Evolutionary conservation across 768 basidiomycete species (phyloP), one percentile per base, ranked within the genome.

Genomic region (Lactarius pseudohatsudake): DNA sequence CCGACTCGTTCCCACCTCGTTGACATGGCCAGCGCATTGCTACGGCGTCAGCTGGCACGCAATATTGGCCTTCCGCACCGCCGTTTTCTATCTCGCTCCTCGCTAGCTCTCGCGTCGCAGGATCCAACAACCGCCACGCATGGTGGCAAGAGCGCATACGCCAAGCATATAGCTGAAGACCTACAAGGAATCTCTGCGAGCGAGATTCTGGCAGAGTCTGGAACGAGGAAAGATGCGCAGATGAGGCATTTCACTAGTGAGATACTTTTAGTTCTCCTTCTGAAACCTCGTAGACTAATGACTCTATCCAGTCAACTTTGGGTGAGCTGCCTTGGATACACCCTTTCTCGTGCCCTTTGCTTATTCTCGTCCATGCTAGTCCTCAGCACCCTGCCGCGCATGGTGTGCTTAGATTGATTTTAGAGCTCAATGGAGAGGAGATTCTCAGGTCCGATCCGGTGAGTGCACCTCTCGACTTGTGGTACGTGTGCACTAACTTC

Each of bases 331-430:
- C 20, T 41, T 66, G 20, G 38, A 53, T 26, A 41, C 28, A 22
- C 43, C 41, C 15, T 59, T 45, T 32, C 20, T 16, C 22, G 36
- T 64, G 15, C 40, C 4, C n/a, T 30, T 16, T 7, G 40, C n/a
- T 45, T 34, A 64, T 61, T 36, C 18, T 15, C 67, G 62, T 20
- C 28, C 36, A 26, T 58, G 54, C n/a, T 71, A 91, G 93, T 69
- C 96, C 96, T 62, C 96, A 99, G 76, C 96, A 99, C 81, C 96
- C 96, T 63, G 97, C 97, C 62, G 97, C 97, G 18, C 97, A 99
- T 77, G 97, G 97, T 75, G 97, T 99, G 77, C 84, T 99, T 47
- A 91, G 97, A 65, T 85, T 99, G 82, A 99, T 99, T 76, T 79
- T 99, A 62, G 97, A 99, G 78, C 80, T 99, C 72, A 98, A 98